Conservation (phyloP, 352 stramenopile species). For the Phytophthora hibernalis region DNA sequence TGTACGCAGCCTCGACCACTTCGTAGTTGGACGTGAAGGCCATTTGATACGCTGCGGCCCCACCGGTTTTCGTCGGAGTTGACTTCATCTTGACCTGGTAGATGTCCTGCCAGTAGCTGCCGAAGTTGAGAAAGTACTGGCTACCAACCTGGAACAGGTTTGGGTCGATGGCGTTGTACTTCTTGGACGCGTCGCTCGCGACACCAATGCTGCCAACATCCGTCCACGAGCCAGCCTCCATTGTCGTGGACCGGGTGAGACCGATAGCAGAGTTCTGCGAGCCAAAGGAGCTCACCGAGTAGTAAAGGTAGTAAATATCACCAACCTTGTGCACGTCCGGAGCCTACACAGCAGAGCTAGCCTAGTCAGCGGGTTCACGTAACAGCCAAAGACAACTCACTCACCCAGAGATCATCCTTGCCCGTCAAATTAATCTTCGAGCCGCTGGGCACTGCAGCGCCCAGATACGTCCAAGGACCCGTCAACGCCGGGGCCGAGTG, state of each 20-base stretch:
- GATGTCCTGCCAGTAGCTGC: conserved; percentile 44
- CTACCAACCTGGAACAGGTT: conserved; percentile 43
- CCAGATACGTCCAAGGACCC: conserved; percentile 55
- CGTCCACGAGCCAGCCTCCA: conserved; percentile 48
- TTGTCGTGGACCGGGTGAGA: conserved; percentile 43
- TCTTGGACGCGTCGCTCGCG: conserved; percentile 28
- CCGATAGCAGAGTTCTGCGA: conserved; percentile 48
- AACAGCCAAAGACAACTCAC: not conserved
- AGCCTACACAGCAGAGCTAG: conserved; percentile 28
- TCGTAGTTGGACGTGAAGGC: conserved; percentile 36
- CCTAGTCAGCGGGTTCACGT: conserved; percentile 5
- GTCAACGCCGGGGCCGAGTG: conserved; percentile 51
- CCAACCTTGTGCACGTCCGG: conserved; percentile 47
- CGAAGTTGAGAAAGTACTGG: conserved; percentile 50
- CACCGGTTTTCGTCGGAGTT: conserved; percentile 13
- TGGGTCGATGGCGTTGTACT: conserved; percentile 57
- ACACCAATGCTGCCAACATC: conserved; percentile 44
- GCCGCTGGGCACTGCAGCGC: conserved; percentile 42
- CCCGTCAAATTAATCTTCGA: conserved; percentile 58
- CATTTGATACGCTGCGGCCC: conserved; percentile 19
- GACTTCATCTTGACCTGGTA: conserved; percentile 35
- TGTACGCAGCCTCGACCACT: conserved; percentile 44
- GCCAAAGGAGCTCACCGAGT: conserved; percentile 58
- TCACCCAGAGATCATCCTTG: conserved; percentile 56
- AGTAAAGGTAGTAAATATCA: conserved; percentile 62